These are phyloP conservation scores for Endotrypanum monterogeii DNA, from an alignment of 208 protist species.

Conservation along the genomic window DNA sequence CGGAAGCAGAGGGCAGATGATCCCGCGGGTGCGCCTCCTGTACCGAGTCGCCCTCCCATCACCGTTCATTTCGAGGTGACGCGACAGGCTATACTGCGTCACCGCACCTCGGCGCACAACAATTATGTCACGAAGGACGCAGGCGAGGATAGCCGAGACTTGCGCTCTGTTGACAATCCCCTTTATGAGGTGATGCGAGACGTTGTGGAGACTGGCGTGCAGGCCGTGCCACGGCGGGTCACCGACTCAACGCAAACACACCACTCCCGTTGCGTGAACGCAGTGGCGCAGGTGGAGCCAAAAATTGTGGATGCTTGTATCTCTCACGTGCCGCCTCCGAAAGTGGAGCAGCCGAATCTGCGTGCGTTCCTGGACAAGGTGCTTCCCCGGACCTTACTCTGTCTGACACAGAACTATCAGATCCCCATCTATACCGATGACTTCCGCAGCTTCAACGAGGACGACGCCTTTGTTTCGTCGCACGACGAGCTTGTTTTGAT, in stretches of 20 bases:
- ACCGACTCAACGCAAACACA: slow-evolving; percentile 63
- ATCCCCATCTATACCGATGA: slow-evolving; percentile 91
- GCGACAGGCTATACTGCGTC: slow-evolving; percentile 60
- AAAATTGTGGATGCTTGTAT: slow-evolving; percentile 85
- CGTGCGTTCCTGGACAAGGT: slow-evolving; percentile 73
- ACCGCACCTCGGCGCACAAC: slow-evolving; percentile 47
- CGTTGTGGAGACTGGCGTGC: slow-evolving; percentile 80
- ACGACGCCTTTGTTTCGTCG: slow-evolving; percentile 83
- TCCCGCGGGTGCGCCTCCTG: slow-evolving; percentile 3
- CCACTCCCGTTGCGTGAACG: slow-evolving; percentile 78
- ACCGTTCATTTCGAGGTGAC: slow-evolving; percentile 74
- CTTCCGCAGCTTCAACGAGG: slow-evolving; percentile 81
- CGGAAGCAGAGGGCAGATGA: slow-evolving; percentile 44
- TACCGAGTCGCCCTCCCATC: slow-evolving; percentile 60
- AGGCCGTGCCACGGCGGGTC: slow-evolving; percentile 56
- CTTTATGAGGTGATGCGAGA: slow-evolving; percentile 67
- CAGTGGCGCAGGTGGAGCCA: slow-evolving; percentile 78
- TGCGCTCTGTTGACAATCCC: slow-evolving; percentile 62
- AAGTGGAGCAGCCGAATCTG: slow-evolving; percentile 60
- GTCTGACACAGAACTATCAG: slow-evolving; percentile 82
- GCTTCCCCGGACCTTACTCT: slow-evolving; percentile 82
- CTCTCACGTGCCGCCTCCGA: slow-evolving; percentile 48
- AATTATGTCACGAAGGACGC: slow-evolving; percentile 84
- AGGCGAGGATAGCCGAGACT: slow-evolving; percentile 86
- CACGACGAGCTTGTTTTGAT: slow-evolving; percentile 78